phyloP scores from a whole-genome alignment of 2,329 filamentous ascomycete species.

The Orbilia javanica region DNA sequence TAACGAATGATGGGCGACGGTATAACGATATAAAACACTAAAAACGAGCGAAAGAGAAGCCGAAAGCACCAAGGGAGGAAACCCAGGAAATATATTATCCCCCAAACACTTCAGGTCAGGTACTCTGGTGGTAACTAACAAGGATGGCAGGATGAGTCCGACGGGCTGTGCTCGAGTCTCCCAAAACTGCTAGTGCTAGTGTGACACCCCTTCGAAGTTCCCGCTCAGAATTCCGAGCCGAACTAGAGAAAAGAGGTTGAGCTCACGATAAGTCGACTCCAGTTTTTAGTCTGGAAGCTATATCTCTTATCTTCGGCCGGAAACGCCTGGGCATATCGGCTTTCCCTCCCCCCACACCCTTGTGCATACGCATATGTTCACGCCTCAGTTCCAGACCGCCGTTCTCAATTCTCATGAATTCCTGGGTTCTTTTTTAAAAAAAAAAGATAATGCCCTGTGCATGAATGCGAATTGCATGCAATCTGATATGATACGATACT shows the following conservation, averaged over 20 bases:
- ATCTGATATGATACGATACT: not conserved
- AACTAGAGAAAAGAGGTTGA: constrained; percentile 2
- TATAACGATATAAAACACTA: not conserved
- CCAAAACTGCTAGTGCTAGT: constrained; percentile 26
- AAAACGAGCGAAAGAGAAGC: not conserved
- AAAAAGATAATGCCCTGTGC: no score
- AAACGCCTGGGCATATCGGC: constrained; percentile 3
- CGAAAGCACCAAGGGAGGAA: not conserved
- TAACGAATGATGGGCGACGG: not conserved
- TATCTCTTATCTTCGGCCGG: constrained; percentile 26
- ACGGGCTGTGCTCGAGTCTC: constrained; percentile 7
- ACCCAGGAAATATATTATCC: constrained; percentile 7
- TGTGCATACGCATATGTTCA: not conserved
- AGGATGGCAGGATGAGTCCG: constrained; percentile 21
- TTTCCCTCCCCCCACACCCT: not conserved
- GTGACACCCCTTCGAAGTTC: constrained; percentile 23
- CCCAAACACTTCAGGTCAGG: no score
- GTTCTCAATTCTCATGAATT: not conserved
- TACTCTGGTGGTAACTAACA: no score
- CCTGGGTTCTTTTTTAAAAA: not conserved
- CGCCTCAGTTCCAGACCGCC: not conserved
- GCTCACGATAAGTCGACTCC: not conserved
- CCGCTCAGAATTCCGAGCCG: not conserved
- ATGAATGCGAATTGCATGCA: not conserved
- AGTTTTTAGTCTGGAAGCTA: not conserved